Percentiles rank a stretch among this genome's conserved stretches.
Conservation (phyloP, 148 eudicot genomes). For the Limonium bicolor region DNA sequence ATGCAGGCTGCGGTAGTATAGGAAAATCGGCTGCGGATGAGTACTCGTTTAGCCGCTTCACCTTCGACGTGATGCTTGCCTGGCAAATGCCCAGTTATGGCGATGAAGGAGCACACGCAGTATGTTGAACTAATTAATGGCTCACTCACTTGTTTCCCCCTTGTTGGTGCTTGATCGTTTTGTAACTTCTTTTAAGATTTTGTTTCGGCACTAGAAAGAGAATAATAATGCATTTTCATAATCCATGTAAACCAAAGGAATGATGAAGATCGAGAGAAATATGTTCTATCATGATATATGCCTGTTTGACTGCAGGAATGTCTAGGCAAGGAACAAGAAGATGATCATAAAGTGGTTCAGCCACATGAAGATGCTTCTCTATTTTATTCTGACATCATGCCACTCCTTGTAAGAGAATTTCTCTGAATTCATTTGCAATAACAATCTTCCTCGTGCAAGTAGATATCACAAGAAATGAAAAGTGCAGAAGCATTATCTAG, state of each 20-base stretch:
- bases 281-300: neutral
- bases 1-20: slow-evolving; percentile 19
- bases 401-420: slow-evolving; percentile 53
- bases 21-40: slow-evolving; percentile 35
- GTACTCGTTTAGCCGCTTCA: slow-evolving; percentile 61
- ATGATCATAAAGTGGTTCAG: slow-evolving; percentile 20
- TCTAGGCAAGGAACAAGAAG: slow-evolving; percentile 70
- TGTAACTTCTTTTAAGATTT: neutral
- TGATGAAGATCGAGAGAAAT: neutral
- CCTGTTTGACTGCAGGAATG: slow-evolving; percentile 30
- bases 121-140: slow-evolving; percentile 2
- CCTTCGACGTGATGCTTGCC: slow-evolving; percentile 93
- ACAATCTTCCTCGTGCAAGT: neutral
- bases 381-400: slow-evolving; percentile 87
- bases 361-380: slow-evolving; percentile 67
- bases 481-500: neutral
- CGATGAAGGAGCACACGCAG: slow-evolving; percentile 39
- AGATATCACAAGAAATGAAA: neutral
- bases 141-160: neutral
- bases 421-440: too few species aligned
- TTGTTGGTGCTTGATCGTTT: neutral
- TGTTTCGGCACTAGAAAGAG: too few species aligned
- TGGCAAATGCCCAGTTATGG: slow-evolving; percentile 59
- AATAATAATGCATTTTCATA: too few species aligned
- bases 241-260: too few species aligned